Base-by-base conservation (phyloP, 208 protist species). In the Leishmania aethiopica region DNA sequence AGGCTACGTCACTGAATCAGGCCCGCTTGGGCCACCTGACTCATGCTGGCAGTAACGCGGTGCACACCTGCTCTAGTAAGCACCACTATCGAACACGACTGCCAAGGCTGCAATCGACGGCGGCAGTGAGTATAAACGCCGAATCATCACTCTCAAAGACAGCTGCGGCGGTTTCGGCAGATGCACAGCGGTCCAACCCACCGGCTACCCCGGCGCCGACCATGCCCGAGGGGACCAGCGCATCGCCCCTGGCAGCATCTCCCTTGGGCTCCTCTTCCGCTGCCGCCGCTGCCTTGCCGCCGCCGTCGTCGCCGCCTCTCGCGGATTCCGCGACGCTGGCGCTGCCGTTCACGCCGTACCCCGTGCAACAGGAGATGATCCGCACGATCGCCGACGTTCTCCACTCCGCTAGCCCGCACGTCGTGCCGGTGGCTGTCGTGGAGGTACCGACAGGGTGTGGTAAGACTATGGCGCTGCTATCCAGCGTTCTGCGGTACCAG, bases 361-460 rank as follows among this genome's bases (percentile, higher is more conserved):
- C 80, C 13, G 91, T 93, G 45, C 98, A 99, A 90, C 78, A 87
- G 1, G 86, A 91, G 40, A 99, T 99, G 91, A 97, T 98, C 86
- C 77, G 85, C 22, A 86, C 87, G 72, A 91, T 99, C n/a, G 71
- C 55, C 19, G 37, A 25, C 28, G 85, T 84, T 32, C 79, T 93
- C 13, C 74, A 77, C 35, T 86, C 86, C n/a, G 51, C 71, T 35
- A 84, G 64, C 42, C 85, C 84, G n/a, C 78, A 57, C 42, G 84
- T 78, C 40, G 77, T 85, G 60, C 89, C 88, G 4, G 77, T 96
- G 10, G 91, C 98, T 3, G 91, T 94, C 7, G 83, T 92, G 15
- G 98, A 99, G 84, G 95, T 95, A 45, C 98, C 98, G 1, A 99
- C 98, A 0, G 98, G 98, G n/a, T 99, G 98, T 42, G 99, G 98